Base-by-base conservation (phyloP, 805 yeast species). In the Hanseniaspora thailandica region DNA sequence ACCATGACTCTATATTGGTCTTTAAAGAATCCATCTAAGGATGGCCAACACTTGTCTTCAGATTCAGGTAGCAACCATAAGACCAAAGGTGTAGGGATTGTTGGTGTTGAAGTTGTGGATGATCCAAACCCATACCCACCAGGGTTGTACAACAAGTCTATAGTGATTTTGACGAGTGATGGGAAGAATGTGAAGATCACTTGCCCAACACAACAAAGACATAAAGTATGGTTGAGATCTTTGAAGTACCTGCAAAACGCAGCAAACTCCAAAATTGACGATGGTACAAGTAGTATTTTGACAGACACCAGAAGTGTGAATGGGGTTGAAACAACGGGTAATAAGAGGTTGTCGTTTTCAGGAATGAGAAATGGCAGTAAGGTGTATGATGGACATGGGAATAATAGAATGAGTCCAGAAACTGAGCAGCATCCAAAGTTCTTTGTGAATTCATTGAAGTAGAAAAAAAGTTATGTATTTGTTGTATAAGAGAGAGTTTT, bases 1-100 rank as follows among this genome's bases (percentile, higher is more conserved):
- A 83, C 93, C 8, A 69, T 87, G 71, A 86, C 96, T 0, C 71
- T 90, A 45, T 88, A 86, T 66, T 90, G 98, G 98, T 82, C 90
- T 3, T 74, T 77, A 5, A 74, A 80, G 12, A 86, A 85, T 62
- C 97, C 97, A 0, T 83, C 82, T 0, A 50, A 41, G 17, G 52
- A 40, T 30, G 46, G 46, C 2, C n/a, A 28, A 13, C 64, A 84
- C 46, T 76, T 79, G 3, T 82, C 84, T 59, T 84, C 87, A 9
- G 31, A 28, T 36, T n/a, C 33, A 5, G 70, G 81, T 0, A 75
- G 75, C 2, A 46, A 34, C 12, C 20, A 41, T 20, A 80, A 76
- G 61, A 84, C 94, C 3, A 78, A 81, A 59, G 88, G 93, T 13
- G 80, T 86, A 53, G 89, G 94, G 0, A 87, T 90, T 50, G 64